phyloP scores from a whole-genome alignment of 2,329 filamentous ascomycete species.

The Orbilia brochopaga region DNA sequence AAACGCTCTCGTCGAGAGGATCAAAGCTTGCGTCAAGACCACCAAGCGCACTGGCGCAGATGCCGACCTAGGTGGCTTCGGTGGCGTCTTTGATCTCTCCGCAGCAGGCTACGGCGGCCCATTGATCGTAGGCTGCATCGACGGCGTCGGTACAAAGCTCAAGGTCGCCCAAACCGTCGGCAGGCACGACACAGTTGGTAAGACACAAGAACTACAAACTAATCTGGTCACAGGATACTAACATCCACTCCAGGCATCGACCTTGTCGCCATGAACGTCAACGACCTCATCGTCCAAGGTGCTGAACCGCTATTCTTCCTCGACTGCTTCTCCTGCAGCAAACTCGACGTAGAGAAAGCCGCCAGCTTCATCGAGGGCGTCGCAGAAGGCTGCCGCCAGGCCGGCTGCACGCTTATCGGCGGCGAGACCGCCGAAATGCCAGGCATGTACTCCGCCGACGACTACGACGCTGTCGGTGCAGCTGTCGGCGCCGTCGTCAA shows the following conservation, averaged over 20 bases:
- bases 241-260: constrained; percentile 68
- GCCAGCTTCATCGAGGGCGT: constrained; percentile 90
- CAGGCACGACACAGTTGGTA: constrained; percentile 85
- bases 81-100: constrained; percentile 80
- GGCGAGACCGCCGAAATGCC: constrained; percentile 99
- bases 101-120: constrained; percentile 78
- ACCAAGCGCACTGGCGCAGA: constrained; percentile 86
- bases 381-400: constrained; percentile 80
- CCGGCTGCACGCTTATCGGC: constrained; percentile 89
- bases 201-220: neutral
- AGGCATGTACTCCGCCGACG: constrained; percentile 83
- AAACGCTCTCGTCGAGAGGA: constrained; percentile 87
- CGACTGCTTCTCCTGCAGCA: constrained; percentile 95
- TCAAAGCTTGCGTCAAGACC: constrained; percentile 85
- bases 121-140: constrained; percentile 89
- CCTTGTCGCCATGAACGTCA: constrained; percentile 98
- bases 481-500: constrained; percentile 81
- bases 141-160: constrained; percentile 95
- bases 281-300: constrained; percentile 94
- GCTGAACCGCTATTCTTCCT: constrained; percentile 95
- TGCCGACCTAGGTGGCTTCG: constrained; percentile 93
- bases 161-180: constrained; percentile 90
- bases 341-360: constrained; percentile 77
- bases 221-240: neutral
- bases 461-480: constrained; percentile 91